Base-by-base conservation (phyloP, 2,329 filamentous ascomycete species). In the Claviceps sp. region DNA sequence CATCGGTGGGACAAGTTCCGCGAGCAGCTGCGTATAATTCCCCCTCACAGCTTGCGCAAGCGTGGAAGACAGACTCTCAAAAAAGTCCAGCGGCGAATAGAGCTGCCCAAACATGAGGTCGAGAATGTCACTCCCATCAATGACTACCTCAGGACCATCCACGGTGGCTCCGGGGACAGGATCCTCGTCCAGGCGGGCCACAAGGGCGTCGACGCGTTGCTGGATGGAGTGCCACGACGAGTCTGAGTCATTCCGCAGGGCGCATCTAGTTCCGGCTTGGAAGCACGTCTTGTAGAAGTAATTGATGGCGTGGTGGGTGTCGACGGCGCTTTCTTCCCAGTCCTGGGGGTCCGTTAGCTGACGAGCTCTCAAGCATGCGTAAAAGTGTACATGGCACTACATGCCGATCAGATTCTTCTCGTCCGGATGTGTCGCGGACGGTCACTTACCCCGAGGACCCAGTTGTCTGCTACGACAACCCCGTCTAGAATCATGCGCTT, bases 401-500 rank as follows among this genome's bases (percentile, higher is more conserved):
- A 9, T 8, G 7, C 9, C 26, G 26, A 30, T 30, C 9, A 7
- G 8, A 30, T 30, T 30, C 3, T 30, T 1, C 4, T 24, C 24
- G 24, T 6, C 24, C 9, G 26, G 8, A 7, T 2, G 26, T 41
- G 16, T 41, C 38, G 6, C 4, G 13, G n/a, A 16, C 16, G n/a
- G n/a, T 11, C 42, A 57, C 64, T 59, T 56, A 66, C 62, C 2
- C 53, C 60, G 2, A 46, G 47, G n/a, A 57, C 52, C 48, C 65
- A 68, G 45, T 68, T 62, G 16, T 66, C 55, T 1, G 58, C 51
- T 40, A 68, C 62, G 5, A 59, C 59, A 13, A 68, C 59, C 1
- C 60, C 65, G 20, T 67, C 66, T 2, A 68, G 54, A 2, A 72
- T 63, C 55, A 72, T 62, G 37, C 68, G 62, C 1, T 61, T 65